Percentiles rank a stretch among this genome's conserved stretches.
Conservation (phyloP, 2,329 filamentous ascomycete species). For the Ceratocystis papillata region DNA sequence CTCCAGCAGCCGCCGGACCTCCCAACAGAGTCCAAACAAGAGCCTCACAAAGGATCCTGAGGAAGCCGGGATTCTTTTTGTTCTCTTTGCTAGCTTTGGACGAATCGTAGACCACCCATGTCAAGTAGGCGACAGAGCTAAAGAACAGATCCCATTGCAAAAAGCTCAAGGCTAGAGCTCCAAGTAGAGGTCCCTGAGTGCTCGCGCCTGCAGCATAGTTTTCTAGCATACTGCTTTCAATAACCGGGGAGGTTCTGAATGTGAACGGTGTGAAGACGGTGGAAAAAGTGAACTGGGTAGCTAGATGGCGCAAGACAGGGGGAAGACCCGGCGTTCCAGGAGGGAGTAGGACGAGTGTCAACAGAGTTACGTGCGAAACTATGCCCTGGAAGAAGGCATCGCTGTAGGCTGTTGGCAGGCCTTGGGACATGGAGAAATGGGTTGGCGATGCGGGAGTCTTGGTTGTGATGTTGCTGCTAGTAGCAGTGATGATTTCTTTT, state of each 20-base stretch:
- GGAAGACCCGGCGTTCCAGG: slow-evolving; percentile 2
- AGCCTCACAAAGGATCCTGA: neutral
- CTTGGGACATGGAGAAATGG: neutral
- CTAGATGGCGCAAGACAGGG: neutral
- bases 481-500: neutral
- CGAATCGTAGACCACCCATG: slow-evolving; percentile 11
- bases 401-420: neutral
- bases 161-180: slow-evolving; percentile 1
- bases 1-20: slow-evolving; percentile 14
- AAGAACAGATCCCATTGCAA: slow-evolving; percentile 16
- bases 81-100: neutral
- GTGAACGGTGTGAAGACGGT: slow-evolving; percentile 8
- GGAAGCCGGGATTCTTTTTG: neutral
- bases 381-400: slow-evolving; percentile 9
- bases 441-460: neutral
- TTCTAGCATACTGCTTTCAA: neutral
- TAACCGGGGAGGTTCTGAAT: slow-evolving; percentile 5
- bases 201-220: neutral
- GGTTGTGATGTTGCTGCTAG: neutral
- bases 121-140: neutral
- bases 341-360: neutral
- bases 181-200: neutral
- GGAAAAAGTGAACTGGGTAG: neutral
- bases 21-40: neutral
- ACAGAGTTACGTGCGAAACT: neutral